Percentiles rank a stretch among this genome's conserved stretches.
Conservation (phyloP, 768 basidiomycete genomes). For the Suillus fuscotomentosus region DNA sequence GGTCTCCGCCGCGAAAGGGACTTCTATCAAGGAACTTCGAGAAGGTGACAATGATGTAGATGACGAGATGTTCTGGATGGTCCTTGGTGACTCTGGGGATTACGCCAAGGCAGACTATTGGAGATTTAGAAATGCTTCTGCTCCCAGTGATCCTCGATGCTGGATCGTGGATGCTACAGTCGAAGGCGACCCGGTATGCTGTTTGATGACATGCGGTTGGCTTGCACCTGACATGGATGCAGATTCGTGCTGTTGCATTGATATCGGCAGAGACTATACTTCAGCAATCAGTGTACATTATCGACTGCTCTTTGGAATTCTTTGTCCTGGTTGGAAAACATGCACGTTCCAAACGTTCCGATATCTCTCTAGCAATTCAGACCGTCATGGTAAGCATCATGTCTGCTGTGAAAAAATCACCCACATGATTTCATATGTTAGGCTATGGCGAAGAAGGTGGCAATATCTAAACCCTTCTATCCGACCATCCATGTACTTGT, state of each 20-base stretch:
- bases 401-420: background rate
- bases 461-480: conserved; percentile 58
- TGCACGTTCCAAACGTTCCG: conserved; percentile 57
- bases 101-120: conserved; percentile 84
- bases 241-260: conserved; percentile 49
- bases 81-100: conserved; percentile 64
- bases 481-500: conserved; percentile 75
- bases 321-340: conserved; percentile 70
- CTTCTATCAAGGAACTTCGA: conserved; percentile 49
- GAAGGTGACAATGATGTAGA: conserved; percentile 62
- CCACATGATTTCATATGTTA: conserved; percentile 23
- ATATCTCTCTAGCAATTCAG: conserved; percentile 62
- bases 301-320: conserved; percentile 79
- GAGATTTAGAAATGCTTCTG: conserved; percentile 60
- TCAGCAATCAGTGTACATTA: conserved; percentile 53
- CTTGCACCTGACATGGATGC: conserved; percentile 8
- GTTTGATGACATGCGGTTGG: background rate
- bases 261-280: conserved; percentile 39
- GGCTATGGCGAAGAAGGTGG: conserved; percentile 53
- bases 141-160: conserved; percentile 45
- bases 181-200: conserved; percentile 40
- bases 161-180: conserved; percentile 55
- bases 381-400: conserved; percentile 48
- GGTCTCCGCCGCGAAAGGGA: conserved; percentile 38
- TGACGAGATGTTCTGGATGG: conserved; percentile 87